phyloP scores from a whole-genome alignment of 2,329 filamentous ascomycete genomes.

The Fusarium mexicanum region DNA sequence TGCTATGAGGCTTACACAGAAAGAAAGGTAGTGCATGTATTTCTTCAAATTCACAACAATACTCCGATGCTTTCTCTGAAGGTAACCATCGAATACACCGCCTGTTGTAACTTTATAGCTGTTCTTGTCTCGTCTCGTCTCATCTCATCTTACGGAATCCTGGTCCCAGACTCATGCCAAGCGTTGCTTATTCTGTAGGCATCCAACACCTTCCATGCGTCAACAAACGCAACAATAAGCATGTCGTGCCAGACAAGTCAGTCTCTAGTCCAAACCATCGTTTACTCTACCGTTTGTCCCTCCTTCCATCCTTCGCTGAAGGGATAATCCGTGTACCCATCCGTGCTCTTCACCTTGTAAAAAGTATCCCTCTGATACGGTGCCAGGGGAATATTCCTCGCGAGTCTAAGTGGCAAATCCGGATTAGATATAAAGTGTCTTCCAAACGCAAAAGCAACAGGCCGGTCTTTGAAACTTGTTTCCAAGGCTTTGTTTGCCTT shows the following conservation, averaged over 20 bases:
- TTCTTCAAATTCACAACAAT: fast-evolving
- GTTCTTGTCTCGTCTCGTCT: background rate
- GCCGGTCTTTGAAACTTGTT: slow-evolving; percentile 37
- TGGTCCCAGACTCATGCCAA: background rate
- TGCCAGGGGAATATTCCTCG: slow-evolving; percentile 30
- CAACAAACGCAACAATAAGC: background rate
- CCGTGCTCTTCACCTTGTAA: slow-evolving; percentile 35
- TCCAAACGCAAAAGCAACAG: slow-evolving; percentile 46
- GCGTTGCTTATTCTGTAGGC: background rate
- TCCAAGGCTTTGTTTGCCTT: slow-evolving; percentile 44
- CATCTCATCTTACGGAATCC: fast-evolving
- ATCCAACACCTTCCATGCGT: background rate
- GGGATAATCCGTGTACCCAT: slow-evolving; percentile 43
- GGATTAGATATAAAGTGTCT: slow-evolving; percentile 45
- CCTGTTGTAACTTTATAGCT: fast-evolving
- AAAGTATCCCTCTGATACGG: slow-evolving; percentile 43
- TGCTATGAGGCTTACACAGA: background rate
- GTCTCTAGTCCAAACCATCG: fast-evolving
- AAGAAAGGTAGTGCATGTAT: background rate
- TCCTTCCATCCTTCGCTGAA: slow-evolving; percentile 16
- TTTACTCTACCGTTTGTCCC: background rate
- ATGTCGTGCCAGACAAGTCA: fast-evolving
- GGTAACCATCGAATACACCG: fast-evolving
- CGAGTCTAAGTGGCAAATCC: slow-evolving; percentile 32
- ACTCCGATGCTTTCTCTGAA: too few relatives aligned